Evolutionary conservation across 2,329 filamentous ascomycete species (phyloP), one percentile per base, ranked within the genome.

Genomic region (Penicillium sclerotigenum): DNA sequence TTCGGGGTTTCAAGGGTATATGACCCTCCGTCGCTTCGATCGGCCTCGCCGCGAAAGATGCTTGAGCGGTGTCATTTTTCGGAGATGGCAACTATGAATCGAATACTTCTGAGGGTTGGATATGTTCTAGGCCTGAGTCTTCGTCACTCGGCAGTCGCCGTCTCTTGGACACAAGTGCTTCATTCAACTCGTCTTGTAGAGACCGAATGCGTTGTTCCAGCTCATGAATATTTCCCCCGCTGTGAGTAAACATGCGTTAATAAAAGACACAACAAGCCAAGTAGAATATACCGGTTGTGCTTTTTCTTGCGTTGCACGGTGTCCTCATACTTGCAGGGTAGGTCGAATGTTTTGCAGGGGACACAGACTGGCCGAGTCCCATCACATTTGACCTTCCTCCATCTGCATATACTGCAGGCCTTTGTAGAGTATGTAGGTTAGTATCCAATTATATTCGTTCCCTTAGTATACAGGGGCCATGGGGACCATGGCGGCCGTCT

Each of bases 331-430:
- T 50, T 47, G 31, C 51, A 52, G 16, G 51, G 33, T 2, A 58
- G 41, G n/a, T 52, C 36, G 22, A 59, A 59, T 36, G 48, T 58
- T 26, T n/a, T 40, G 40, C 47, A 55, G 38, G 55, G 38, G 18
- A 52, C 46, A 38, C 58, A 59, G 36, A 55, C 31, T 7, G 47
- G 57, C n/a, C 51, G 36, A 45, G 41, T 55, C 14, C 58, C 51
- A 55, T 59, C 58, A 47, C 55, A 58, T 43, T 59, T 58, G 22
- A 58, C 58, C 20, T 59, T 59, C 29, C 55, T 58, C n/a, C 33
- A 22, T 46, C 50, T 53, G 28, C 51, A 48, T 13, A 34, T 48
- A 18, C 43, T 49, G 51, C 47, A 59, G 18, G 51, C 55, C 55
- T 59, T 33, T 49, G n/a, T 20, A 43, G 14, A 5, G 34, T 45